Conservation (phyloP, 495 filamentous ascomycete species). For the Glarea lozoyensis region DNA sequence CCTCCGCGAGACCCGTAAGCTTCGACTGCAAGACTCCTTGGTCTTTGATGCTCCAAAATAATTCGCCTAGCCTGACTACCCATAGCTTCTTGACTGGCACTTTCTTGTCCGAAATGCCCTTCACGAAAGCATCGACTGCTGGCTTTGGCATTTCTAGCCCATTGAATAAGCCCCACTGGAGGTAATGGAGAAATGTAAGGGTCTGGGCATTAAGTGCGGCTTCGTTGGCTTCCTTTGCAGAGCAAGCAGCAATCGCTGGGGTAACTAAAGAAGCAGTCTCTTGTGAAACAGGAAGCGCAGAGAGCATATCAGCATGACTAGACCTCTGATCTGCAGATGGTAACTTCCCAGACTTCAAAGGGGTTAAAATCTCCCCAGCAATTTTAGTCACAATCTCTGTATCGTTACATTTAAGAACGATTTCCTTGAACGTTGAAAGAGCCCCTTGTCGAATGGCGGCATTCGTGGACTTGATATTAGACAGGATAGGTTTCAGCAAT, state of each 20-base stretch:
- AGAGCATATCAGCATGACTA: constrained; percentile 69
- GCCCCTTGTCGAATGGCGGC: constrained; percentile 64
- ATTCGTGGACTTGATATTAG: constrained; percentile 86
- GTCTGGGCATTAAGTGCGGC: constrained; percentile 66
- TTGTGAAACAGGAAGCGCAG: constrained; percentile 45
- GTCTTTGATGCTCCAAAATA: constrained; percentile 49
- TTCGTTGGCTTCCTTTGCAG: constrained; percentile 81
- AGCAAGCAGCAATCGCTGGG: constrained; percentile 50
- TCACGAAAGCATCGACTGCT: constrained; percentile 60
- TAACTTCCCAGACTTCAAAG: constrained; percentile 73
- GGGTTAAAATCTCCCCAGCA: constrained; percentile 64
- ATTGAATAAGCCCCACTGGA: constrained; percentile 48
- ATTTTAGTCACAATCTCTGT: constrained; percentile 50
- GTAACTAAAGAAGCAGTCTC: constrained; percentile 57
- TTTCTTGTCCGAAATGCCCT: constrained; percentile 80
- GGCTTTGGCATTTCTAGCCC: constrained; percentile 49
- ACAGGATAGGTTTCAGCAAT: constrained; percentile 74
- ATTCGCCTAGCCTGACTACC: constrained; percentile 64
- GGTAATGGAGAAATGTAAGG: constrained; percentile 53
- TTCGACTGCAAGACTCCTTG: constrained; percentile 34
- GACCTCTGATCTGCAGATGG: constrained; percentile 73
- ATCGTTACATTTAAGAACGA: constrained; percentile 51
- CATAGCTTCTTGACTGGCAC: constrained; percentile 69
- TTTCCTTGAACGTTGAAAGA: constrained; percentile 56
- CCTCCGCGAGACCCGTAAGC: constrained; percentile 45